Evolutionary conservation across 2,329 filamentous ascomycete genomes (phyloP), one percentile per base, ranked within the genome.

Genomic region (Chaetomiaceae sp.): DNA sequence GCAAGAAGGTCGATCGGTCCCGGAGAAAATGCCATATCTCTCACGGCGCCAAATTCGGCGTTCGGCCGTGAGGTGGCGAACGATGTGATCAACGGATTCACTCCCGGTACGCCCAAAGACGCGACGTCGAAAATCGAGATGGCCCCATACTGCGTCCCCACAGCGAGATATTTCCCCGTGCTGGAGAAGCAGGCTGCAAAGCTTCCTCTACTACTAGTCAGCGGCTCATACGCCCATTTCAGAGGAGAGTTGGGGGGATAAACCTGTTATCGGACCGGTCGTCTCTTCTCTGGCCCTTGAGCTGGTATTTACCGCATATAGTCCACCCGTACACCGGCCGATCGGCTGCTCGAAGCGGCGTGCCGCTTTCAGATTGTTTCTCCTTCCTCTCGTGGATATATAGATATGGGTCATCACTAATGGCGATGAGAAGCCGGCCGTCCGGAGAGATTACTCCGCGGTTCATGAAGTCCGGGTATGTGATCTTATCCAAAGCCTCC

Each of bases 371-470:
- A 42, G 67, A 59, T 37, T 71, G 61, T 60, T 73, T 69, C 36
- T 66, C 66, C 2, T 68, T 67, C 42, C 85, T 76, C 58, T 81
- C 74, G 67, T 95, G 94, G 59, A 97, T 84, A 69, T 94, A 96
- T 18, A 92, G 82, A 58, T 84, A 88, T 1, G 90, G 86, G 62
- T 91, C 87, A 66, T 99, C 94, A 36, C 92, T 88, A 38, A 97
- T 88, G 2, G 90, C 89, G 5, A 91, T 79, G 18, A 97, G 76
- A 10, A 92, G 72, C 18, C 78, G 80, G 1, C 91, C 92, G 66
- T 96, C 87, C 0, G 92, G 94, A 6, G 92, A 96, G 48, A 99
- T 85, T n/a, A 91, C 82, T 30, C 91, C 89, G 65, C 95, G 90
- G 64, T 99, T 99, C 73, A 97, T 92, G 59, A 85, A 87, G 65